Percentiles rank a stretch among this genome's conserved stretches.
Conservation (phyloP, 192 early-diverging fungal genomes). For the Lobosporangium transversale region DNA sequence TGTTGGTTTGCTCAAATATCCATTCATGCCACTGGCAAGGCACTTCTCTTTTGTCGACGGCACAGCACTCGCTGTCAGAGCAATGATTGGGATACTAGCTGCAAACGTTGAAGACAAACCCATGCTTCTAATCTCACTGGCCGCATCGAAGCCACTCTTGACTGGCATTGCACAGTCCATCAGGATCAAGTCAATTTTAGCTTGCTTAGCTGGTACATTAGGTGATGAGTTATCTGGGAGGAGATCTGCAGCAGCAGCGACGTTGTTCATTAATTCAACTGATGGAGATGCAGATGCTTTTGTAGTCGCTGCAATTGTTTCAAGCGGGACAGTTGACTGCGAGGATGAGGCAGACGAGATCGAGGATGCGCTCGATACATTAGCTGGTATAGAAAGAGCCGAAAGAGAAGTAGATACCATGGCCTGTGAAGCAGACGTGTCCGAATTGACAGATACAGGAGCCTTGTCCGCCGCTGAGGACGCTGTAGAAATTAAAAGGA, state of each 20-base stretch:
- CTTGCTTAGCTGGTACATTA: neutral
- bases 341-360: neutral
- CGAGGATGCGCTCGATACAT: neutral
- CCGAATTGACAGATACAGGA: too few species aligned
- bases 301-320: neutral
- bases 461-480: too few species aligned
- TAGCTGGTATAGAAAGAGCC: too few species aligned
- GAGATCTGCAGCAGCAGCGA: neutral
- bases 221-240: neutral
- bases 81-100: constrained; percentile 62
- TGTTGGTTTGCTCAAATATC: constrained; percentile 59
- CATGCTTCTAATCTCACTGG: constrained; percentile 60
- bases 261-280: neutral
- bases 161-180: constrained; percentile 73
- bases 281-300: neutral
- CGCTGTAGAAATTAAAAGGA: neutral
- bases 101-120: constrained; percentile 17
- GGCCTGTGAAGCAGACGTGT: too few species aligned
- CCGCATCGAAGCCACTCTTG: constrained; percentile 65
- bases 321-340: neutral
- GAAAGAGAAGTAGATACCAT: too few species aligned
- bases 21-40: constrained; percentile 59
- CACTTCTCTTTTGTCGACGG: constrained; percentile 59
- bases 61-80: constrained; percentile 67
- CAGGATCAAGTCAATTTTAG: constrained; percentile 54